A percentile compares a stretch with the other conserved stretches of the same genome.
These are phyloP conservation scores for Metarhizium sp. DNA, from an alignment of 2,329 filamentous ascomycete species.

Conservation along the genomic window DNA sequence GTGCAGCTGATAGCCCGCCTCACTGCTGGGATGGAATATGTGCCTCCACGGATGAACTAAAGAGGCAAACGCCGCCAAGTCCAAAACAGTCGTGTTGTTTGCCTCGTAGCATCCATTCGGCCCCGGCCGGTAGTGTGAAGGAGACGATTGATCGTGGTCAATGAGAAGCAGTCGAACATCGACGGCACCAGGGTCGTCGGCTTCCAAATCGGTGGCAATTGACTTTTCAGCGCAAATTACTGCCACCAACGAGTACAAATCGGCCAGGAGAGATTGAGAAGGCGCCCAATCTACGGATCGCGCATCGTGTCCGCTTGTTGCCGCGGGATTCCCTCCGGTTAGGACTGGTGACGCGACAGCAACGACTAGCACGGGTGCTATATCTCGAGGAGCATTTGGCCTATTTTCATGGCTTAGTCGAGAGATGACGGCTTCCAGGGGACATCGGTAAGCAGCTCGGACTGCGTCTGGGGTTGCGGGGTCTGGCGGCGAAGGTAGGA, in stretches of 20 bases:
- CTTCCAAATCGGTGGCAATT: conserved; percentile 47
- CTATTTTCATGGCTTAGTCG: conserved; percentile 28
- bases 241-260: conserved; percentile 69
- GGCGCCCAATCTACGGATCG: conserved; percentile 47
- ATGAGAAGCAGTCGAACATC: conserved; percentile 69
- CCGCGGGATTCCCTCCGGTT: conserved; percentile 30
- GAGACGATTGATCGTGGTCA: conserved; percentile 39
- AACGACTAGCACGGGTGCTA: conserved; percentile 33
- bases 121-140: conserved; percentile 22
- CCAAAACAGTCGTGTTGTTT: conserved; percentile 37
- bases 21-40: conserved; percentile 58
- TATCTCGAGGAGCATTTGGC: conserved; percentile 20
- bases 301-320: conserved; percentile 20
- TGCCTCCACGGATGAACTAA: conserved; percentile 51
- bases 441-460: conserved; percentile 49
- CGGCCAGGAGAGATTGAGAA: conserved; percentile 66
- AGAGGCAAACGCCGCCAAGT: conserved; percentile 42
- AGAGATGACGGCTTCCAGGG: conserved; percentile 44
- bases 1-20: conserved; percentile 52
- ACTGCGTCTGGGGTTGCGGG: conserved; percentile 42
- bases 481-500: conserved; percentile 54
- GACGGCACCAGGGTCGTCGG: conserved; percentile 54
- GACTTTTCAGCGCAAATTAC: conserved; percentile 56
- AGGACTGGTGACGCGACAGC: conserved; percentile 57
- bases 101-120: conserved; percentile 26